Conservation (phyloP, 2,329 filamentous ascomycete species). For the Fusarium sp. region DNA sequence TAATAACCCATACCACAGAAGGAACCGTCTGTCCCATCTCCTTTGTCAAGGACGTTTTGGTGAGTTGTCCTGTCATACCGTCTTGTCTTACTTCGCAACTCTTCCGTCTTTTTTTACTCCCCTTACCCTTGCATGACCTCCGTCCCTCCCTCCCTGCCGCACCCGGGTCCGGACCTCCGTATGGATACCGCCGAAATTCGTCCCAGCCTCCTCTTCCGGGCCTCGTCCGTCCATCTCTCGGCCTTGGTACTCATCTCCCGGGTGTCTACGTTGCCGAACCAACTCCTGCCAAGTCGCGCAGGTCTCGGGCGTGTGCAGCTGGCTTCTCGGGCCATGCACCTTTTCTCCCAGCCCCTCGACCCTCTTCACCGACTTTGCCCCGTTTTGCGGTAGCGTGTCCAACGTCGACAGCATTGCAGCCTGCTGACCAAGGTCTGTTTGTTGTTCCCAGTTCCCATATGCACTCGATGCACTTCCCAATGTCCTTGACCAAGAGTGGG, state of each 20-base stretch:
- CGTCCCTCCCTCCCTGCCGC: constrained; percentile 30
- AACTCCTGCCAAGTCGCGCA: constrained; percentile 37
- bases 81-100: constrained; percentile 33
- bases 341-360: constrained; percentile 28
- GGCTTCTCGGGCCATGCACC: constrained; percentile 25
- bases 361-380: constrained; percentile 48
- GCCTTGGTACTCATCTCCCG: constrained; percentile 31
- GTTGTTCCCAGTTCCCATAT: constrained; percentile 76
- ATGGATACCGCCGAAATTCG: constrained; percentile 27
- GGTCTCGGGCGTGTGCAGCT: constrained; percentile 41
- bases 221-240: constrained; percentile 33
- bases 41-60: constrained; percentile 85
- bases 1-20: constrained; percentile 64
- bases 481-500: constrained; percentile 76
- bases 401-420: constrained; percentile 33
- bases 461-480: constrained; percentile 75
- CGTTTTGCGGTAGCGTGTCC: constrained; percentile 20
- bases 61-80: constrained; percentile 62
- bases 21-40: constrained; percentile 86
- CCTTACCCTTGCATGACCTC: constrained; percentile 32
- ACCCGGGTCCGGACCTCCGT: constrained; percentile 43
- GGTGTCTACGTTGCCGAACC: constrained; percentile 34
- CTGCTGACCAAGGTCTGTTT: constrained; percentile 34
- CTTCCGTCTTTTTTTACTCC: constrained; percentile 37
- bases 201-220: constrained; percentile 42